phyloP scores from a whole-genome alignment of 164 flowering plant genomes.

The Protea cynaroides region DNA sequence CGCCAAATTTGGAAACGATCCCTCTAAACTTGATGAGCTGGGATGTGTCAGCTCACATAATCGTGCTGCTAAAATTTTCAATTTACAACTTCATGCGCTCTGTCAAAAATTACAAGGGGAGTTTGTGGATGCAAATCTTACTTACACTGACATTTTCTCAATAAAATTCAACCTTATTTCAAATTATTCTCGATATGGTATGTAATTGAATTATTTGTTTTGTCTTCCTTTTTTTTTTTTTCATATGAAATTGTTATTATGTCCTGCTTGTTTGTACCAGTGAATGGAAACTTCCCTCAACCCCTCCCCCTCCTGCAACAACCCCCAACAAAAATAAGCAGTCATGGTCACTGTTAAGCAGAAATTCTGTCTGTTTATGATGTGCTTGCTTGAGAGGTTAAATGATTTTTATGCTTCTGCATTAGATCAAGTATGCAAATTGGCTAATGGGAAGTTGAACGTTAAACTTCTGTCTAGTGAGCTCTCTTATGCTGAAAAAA shows the following conservation, averaged over 20 bases:
- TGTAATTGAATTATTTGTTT: conserved; percentile 7
- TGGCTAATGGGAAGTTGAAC: no score
- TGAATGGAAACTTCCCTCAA: not conserved
- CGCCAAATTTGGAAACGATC: conserved; percentile 70
- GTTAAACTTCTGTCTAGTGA: no score
- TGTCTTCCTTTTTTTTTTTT: no score
- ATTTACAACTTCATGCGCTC: conserved; percentile 82
- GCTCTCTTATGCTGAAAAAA: no score
- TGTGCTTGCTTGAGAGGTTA: not conserved
- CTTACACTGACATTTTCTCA: conserved; percentile 65
- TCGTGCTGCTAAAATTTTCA: conserved; percentile 77
- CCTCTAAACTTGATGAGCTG: conserved; percentile 69
- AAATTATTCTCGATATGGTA: conserved; percentile 72
- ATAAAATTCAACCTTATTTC: conserved; percentile 72
- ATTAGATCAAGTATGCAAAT: not conserved
- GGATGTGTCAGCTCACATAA: conserved; percentile 81
- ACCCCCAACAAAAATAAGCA: not conserved
- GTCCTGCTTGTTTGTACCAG: not conserved
- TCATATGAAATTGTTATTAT: no score
- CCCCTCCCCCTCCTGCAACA: no score
- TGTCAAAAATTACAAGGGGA: conserved; percentile 51
- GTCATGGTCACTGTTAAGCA: not conserved
- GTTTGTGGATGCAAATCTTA: conserved; percentile 52
- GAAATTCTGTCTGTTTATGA: not conserved
- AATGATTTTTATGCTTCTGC: not conserved